A percentile compares a stretch with the other conserved stretches of the same genome.
Evolutionary conservation across 2,329 filamentous ascomycete species (phyloP).

Genomic region (Clonostachys sp.): DNA sequence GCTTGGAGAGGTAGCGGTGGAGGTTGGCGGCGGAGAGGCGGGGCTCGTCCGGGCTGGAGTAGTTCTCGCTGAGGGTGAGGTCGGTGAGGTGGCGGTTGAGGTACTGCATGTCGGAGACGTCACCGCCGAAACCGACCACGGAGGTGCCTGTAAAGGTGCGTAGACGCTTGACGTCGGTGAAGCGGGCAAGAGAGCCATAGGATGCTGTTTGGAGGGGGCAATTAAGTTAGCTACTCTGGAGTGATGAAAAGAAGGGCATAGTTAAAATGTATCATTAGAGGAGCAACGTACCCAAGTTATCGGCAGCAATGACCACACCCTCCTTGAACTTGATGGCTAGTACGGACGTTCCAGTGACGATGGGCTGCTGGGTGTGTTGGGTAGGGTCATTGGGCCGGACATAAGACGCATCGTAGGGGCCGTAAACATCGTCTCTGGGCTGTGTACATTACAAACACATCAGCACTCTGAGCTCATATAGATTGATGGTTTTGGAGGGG

Average conservation of each 20-base stretch:
- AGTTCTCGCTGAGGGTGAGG: conserved; percentile 85
- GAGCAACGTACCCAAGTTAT: conserved; percentile 74
- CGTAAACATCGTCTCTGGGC: conserved; percentile 97
- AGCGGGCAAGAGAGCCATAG: conserved; percentile 94
- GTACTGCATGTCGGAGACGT: conserved; percentile 99
- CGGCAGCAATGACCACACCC: conserved; percentile 92
- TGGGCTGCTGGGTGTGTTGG: conserved; percentile 85
- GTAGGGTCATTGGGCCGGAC: conserved; percentile 68
- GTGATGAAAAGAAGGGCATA: neutral
- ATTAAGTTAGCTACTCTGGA: neutral
- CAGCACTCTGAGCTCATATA: neutral
- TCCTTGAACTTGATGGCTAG: conserved; percentile 93
- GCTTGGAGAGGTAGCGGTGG: conserved; percentile 93
- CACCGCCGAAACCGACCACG: conserved; percentile 90
- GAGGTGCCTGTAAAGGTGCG: conserved; percentile 80
- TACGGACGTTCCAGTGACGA: conserved; percentile 95
- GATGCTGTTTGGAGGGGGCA: conserved; percentile 60
- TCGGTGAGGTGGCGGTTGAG: conserved; percentile 86
- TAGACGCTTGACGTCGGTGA: conserved; percentile 94
- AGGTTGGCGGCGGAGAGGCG: conserved; percentile 86
- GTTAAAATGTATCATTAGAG: conserved; percentile 1
- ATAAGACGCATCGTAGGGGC: conserved; percentile 84
- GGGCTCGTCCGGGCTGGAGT: conserved; percentile 41
- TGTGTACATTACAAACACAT: conserved; percentile 25
- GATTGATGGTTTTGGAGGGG: conserved; percentile 6